Conservation (phyloP, 2,329 filamentous ascomycete genomes). For the Leptodontidium sp. region DNA sequence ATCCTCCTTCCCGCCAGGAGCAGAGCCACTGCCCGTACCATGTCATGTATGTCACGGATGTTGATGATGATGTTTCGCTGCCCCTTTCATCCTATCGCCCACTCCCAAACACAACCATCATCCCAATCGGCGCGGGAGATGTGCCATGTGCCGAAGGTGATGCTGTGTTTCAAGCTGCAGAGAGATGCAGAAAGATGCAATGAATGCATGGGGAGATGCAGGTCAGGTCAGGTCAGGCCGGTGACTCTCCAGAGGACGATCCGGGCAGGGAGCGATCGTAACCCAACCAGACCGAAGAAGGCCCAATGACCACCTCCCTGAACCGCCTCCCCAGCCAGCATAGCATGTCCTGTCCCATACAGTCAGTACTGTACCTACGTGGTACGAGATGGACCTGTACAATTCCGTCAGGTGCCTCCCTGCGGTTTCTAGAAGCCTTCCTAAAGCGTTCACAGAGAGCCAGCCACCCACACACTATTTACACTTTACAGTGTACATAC, state of each 20-base stretch:
- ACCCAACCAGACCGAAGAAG: background rate
- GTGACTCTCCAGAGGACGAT: slow-evolving; percentile 5
- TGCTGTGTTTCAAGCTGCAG: slow-evolving; percentile 8
- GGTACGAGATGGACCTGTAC: background rate
- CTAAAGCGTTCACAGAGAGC: slow-evolving; percentile 13
- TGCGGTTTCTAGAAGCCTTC: slow-evolving; percentile 23
- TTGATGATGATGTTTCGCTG: too few relatives aligned
- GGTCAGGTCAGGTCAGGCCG: slow-evolving; percentile 14
- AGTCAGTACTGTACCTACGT: too few relatives aligned
- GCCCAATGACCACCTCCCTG: background rate
- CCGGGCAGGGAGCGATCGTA: background rate
- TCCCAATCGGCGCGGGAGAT: slow-evolving; percentile 11
- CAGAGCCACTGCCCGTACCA: too few relatives aligned
- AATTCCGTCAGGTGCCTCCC: background rate
- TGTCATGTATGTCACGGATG: too few relatives aligned
- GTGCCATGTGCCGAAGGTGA: slow-evolving; percentile 11
- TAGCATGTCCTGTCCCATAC: too few relatives aligned
- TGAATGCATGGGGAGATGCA: background rate
- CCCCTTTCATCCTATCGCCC: too few relatives aligned
- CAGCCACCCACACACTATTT: too few relatives aligned
- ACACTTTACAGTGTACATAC: too few relatives aligned
- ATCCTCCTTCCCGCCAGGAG: too few relatives aligned
- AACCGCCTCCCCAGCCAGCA: background rate
- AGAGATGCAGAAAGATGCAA: background rate
- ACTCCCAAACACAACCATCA: slow-evolving; percentile 2